Base-by-base conservation (phyloP, 768 basidiomycete species). In the Leccinum subgranulosum region DNA sequence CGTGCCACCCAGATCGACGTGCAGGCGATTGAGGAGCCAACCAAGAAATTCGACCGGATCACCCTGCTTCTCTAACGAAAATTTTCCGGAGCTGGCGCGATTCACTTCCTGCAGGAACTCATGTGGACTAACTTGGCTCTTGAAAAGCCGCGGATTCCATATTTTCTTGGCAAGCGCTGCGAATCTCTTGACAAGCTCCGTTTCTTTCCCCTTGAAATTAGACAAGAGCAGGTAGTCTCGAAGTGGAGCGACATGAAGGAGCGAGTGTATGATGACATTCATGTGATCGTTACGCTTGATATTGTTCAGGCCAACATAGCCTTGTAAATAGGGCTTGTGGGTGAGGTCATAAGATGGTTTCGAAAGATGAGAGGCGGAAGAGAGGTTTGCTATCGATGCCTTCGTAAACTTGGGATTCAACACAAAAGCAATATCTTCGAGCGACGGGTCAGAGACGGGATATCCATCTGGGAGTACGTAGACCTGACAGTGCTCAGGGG, bases 401-500 rank as follows among this genome's bases (percentile, higher is more conserved):
- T 69, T 74, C n/a, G 85, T 87, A 76, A 97, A 99, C n/a, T 82
- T 81, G 9, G 97, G 97, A 23, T 86, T 80, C 27, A 99, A 82
- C 50, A 98, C 93, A 68, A 86, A 90, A 28, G 94, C 79, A 58
- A 99, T 98, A 73, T 98, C 97, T 71, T 94, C 90, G 58, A 99
- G 77, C 17, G 96, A 98, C 31, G 97, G 96, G 75, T 99, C 97
- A 19, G 92, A 90, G 55, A 99, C 97, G 25, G 79, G 88, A 75
- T 99, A 99, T 34, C 94, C 94, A 74, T 99, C 97, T 52, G 97
- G 97, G 14, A 99, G 82, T 33, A 99, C 90, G 71, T 94, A 98
- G 60, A 98, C 95, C 94, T 98, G 49, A 61, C 65, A 55, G 57
- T 61, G 9, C 55, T 51, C n/a, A 50, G 59, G 21, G 23, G 31